Percentiles rank a stretch among this genome's conserved stretches.
These are phyloP conservation scores for Clonostachys byssicola DNA, from an alignment of 2,329 filamentous ascomycete genomes.

Conservation along the genomic window DNA sequence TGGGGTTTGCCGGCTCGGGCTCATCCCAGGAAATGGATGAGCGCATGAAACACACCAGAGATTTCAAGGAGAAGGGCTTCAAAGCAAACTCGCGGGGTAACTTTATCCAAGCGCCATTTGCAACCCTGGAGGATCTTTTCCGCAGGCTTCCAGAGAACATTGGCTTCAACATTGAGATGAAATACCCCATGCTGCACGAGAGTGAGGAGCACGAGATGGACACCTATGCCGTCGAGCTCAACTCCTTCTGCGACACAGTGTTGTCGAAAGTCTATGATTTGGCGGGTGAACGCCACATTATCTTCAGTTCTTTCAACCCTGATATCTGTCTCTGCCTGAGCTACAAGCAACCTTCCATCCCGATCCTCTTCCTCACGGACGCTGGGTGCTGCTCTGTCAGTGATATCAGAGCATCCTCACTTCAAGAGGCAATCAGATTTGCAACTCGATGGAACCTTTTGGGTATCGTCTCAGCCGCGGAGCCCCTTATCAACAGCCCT, in stretches of 20 bases:
- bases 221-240: slow-evolving; percentile 90
- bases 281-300: slow-evolving; percentile 78
- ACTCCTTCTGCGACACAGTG: slow-evolving; percentile 93
- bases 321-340: slow-evolving; percentile 91
- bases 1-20: slow-evolving; percentile 42
- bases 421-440: slow-evolving; percentile 95
- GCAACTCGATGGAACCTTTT: slow-evolving; percentile 92
- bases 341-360: slow-evolving; percentile 96
- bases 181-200: slow-evolving; percentile 98
- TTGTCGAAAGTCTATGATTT: slow-evolving; percentile 86
- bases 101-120: slow-evolving; percentile 94
- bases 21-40: slow-evolving; percentile 51
- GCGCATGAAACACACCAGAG: slow-evolving; percentile 94
- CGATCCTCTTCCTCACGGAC: slow-evolving; percentile 90
- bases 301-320: slow-evolving; percentile 96
- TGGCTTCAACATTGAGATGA: slow-evolving; percentile 98
- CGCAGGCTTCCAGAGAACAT: slow-evolving; percentile 74
- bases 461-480: slow-evolving; percentile 84
- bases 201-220: slow-evolving; percentile 96
- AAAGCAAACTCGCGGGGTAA: slow-evolving; percentile 93
- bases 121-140: slow-evolving; percentile 92
- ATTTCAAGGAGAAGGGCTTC: slow-evolving; percentile 92
- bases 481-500: slow-evolving; percentile 85
- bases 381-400: slow-evolving; percentile 77
- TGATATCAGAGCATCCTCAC: slow-evolving; percentile 82